Evolutionary conservation across 1,284 basidiomycete species (phyloP).

Genomic region (Trichosporon coremiiforme): DNA sequence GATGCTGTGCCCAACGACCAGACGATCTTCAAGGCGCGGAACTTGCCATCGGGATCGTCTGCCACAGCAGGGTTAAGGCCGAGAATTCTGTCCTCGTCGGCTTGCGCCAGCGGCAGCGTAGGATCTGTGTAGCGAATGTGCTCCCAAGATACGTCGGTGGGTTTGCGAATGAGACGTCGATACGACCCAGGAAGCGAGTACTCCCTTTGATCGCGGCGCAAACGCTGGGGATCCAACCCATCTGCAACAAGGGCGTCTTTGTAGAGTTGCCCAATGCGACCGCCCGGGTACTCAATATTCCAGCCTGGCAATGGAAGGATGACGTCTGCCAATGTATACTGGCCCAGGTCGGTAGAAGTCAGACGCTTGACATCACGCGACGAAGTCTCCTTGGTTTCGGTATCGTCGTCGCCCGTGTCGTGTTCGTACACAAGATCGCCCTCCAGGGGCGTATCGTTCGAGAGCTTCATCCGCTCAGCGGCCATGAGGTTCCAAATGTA

Average conservation of each 20-base stretch:
- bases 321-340: slow-evolving; percentile 88
- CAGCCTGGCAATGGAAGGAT: slow-evolving; percentile 93
- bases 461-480: slow-evolving; percentile 85
- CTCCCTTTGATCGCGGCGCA: slow-evolving; percentile 86
- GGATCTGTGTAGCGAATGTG: slow-evolving; percentile 89
- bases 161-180: slow-evolving; percentile 83
- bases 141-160: slow-evolving; percentile 75
- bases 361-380: slow-evolving; percentile 69
- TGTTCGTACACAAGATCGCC: slow-evolving; percentile 79
- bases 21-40: slow-evolving; percentile 78
- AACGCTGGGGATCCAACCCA: slow-evolving; percentile 83
- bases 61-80: slow-evolving; percentile 70
- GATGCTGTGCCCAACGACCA: slow-evolving; percentile 80
- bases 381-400: slow-evolving; percentile 37
- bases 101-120: slow-evolving; percentile 83
- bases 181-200: slow-evolving; percentile 92
- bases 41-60: slow-evolving; percentile 65
- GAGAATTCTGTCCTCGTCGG: slow-evolving; percentile 90
- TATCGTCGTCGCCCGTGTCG: slow-evolving; percentile 57
- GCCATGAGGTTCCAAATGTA: slow-evolving; percentile 98
- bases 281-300: slow-evolving; percentile 85
- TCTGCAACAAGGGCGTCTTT: slow-evolving; percentile 76
- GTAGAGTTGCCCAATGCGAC: slow-evolving; percentile 78
- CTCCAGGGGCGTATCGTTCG: slow-evolving; percentile 71
- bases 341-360: slow-evolving; percentile 70